Base-by-base conservation (phyloP, 305 asterid genomes). In the Solanum hybrid region DNA sequence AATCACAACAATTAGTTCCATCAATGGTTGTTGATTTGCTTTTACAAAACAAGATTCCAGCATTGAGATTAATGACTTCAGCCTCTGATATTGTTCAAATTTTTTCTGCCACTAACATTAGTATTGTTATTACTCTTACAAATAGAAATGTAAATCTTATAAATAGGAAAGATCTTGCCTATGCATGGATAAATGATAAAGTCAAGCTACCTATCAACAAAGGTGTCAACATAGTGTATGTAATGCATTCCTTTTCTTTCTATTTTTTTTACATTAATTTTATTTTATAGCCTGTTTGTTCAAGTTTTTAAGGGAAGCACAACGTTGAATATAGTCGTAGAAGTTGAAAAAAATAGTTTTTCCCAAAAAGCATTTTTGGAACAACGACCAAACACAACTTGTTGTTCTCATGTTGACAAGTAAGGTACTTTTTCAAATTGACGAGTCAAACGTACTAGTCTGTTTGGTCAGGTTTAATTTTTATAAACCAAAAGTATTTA, bases 21-120 rank as follows among this genome's bases (percentile, higher is more conserved):
- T 88, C 94, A 11, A 77, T 51, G 77, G 95, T 90, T 60, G 94
- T 92, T 73, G 93, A 93, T 89, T 27, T 93, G 91, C 37, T 93
- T 40, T 26, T 92, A 12, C 93, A 91, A 69, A 93, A 93, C 36
- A 85, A 77, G 10, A 85, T 93, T 6, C n/a, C 15, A 32, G 64
- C 40, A 13, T 91, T 92, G 35, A 89, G 92, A 76, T 24, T 93
- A 26, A 90, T 73, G 27, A 27, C 84, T 14, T 3, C 89, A 9
- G 84, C 89, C 71, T 3, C 0, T 1, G 91, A 91, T 22, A 40
- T 91, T 0, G 9, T 92, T 14, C 11, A 22, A n/a, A 92, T 93
- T 7, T 93, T 92, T 26, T 31, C 35, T 1, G 75, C 78, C 6
- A 92, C 90, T 7, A 89, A 92, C 24, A 92, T 90, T 72, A 38